A percentile compares a stretch with the other conserved stretches of the same genome.
Evolutionary conservation across 306 rosid genomes (phyloP).

Genomic region (Castanea sativa): DNA sequence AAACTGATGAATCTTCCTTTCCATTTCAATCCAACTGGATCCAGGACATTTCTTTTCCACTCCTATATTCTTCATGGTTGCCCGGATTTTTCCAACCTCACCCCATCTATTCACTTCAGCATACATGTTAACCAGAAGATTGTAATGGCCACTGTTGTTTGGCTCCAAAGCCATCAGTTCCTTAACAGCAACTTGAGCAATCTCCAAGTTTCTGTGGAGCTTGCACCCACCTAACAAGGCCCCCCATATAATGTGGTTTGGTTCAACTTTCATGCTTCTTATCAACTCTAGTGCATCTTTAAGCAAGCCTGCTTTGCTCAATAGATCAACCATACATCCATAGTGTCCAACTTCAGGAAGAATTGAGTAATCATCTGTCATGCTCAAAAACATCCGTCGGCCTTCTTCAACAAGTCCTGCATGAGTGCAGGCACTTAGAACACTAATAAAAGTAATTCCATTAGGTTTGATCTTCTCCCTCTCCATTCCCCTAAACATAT

Average conservation of each 20-base stretch:
- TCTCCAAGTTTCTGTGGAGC: constrained; percentile 55
- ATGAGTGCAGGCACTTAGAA: constrained; percentile 21
- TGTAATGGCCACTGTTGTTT: no score
- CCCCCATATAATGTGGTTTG: constrained; percentile 75
- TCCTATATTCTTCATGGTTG: constrained; percentile 61
- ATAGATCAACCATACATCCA: constrained; percentile 83
- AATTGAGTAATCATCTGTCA: constrained; percentile 49
- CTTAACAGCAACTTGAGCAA: constrained; percentile 44
- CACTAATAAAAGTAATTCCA: constrained; percentile 63
- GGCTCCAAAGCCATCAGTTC: constrained; percentile 58
- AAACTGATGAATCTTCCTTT: constrained; percentile 17
- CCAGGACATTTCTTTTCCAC: constrained; percentile 78
- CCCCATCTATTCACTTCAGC: constrained; percentile 45
- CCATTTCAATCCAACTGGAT: constrained; percentile 76
- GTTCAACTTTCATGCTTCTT: constrained; percentile 47
- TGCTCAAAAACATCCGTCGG: constrained; percentile 47
- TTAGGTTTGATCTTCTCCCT: constrained; percentile 59
- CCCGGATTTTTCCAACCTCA: constrained; percentile 56
- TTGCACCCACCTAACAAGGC: constrained; percentile 82
- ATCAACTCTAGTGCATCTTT: constrained; percentile 67
- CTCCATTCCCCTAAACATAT: constrained; percentile 64
- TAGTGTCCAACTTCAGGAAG: constrained; percentile 64
- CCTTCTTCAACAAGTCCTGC: constrained; percentile 73
- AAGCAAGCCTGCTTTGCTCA: constrained; percentile 78
- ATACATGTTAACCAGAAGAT: no score